Conservation (phyloP, 352 stramenopile species). For the Plasmopara viticola region DNA sequence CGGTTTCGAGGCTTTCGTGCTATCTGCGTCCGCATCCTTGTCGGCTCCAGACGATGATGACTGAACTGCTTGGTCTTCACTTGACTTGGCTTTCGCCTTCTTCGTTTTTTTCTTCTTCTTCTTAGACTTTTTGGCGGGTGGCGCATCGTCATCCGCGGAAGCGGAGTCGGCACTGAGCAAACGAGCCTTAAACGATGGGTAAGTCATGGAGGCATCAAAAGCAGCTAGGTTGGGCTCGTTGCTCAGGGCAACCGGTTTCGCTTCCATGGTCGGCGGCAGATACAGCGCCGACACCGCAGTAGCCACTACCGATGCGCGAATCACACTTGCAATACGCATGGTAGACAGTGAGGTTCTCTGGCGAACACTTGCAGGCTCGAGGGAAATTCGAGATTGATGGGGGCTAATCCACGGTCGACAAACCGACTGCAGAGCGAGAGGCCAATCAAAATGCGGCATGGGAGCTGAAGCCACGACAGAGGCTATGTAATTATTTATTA, state of each 20-base stretch:
- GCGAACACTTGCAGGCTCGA: constrained; percentile 16
- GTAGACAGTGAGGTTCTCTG: constrained; percentile 9
- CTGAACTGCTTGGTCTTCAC: neutral
- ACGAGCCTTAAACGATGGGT: constrained; percentile 25
- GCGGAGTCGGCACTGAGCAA: constrained; percentile 21
- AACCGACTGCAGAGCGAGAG: neutral
- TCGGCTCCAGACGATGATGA: neutral
- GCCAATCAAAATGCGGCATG: constrained; percentile 27
- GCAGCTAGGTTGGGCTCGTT: constrained; percentile 18
- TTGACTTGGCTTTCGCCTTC: constrained; percentile 1
- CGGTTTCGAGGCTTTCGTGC: constrained; percentile 24
- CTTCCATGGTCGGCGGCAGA: constrained; percentile 11
- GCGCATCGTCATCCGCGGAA: constrained; percentile 16
- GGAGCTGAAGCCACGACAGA: constrained; percentile 18
- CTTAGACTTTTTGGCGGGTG: constrained; percentile 7
- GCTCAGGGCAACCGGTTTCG: constrained; percentile 13
- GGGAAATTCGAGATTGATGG: constrained; percentile 58
- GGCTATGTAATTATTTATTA: neutral
- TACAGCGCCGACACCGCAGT: constrained; percentile 39
- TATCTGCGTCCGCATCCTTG: constrained; percentile 20
- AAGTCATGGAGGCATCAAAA: constrained; percentile 20
- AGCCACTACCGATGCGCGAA: constrained; percentile 48
- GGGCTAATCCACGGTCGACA: constrained; percentile 17
- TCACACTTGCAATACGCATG: constrained; percentile 56
- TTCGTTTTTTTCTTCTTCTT: constrained; percentile 47